These are phyloP conservation scores for Xylaria polymorpha DNA, from an alignment of 2,329 filamentous ascomycete species.

Conservation along the genomic window DNA sequence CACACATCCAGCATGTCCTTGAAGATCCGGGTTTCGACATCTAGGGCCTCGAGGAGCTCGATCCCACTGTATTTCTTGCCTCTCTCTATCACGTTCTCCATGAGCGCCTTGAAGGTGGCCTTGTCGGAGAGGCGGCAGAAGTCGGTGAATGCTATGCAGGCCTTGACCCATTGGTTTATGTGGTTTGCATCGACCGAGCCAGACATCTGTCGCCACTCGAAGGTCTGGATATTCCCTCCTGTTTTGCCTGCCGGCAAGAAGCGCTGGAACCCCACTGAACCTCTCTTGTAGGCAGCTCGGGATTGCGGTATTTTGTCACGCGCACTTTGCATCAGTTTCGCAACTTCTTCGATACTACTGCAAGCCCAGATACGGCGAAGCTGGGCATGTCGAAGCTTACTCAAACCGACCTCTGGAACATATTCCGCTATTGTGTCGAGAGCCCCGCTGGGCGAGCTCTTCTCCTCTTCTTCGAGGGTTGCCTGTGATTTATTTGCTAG, in stretches of 20 bases:
- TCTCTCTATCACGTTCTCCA: constrained; percentile 3
- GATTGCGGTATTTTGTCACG: too few species aligned
- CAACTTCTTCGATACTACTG: constrained; percentile 35
- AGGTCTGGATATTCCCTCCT: constrained; percentile 44
- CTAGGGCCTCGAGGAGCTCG: constrained; percentile 22
- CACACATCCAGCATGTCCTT: neutral
- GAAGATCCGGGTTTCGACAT: constrained; percentile 18
- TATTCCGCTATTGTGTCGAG: constrained; percentile 25
- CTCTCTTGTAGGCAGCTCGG: constrained; percentile 10
- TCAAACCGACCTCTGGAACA: constrained; percentile 26
- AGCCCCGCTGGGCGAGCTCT: neutral
- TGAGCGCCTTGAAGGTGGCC: neutral
- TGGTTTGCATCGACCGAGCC: constrained; percentile 40
- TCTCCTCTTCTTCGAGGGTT: neutral
- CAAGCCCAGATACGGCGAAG: constrained; percentile 41
- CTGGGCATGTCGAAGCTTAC: constrained; percentile 3
- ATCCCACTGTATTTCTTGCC: constrained; percentile 7
- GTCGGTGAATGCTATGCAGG: constrained; percentile 41
- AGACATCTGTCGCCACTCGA: constrained; percentile 47
- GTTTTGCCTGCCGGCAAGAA: constrained; percentile 39
- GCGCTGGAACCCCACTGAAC: constrained; percentile 39
- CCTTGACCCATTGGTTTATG: constrained; percentile 42
- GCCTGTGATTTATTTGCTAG: constrained; percentile 19
- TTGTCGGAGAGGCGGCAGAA: constrained; percentile 33
- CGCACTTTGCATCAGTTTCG: constrained; percentile 32